Base-by-base conservation (phyloP, 139 green algal species). In the Klebsormidium nitens region DNA sequence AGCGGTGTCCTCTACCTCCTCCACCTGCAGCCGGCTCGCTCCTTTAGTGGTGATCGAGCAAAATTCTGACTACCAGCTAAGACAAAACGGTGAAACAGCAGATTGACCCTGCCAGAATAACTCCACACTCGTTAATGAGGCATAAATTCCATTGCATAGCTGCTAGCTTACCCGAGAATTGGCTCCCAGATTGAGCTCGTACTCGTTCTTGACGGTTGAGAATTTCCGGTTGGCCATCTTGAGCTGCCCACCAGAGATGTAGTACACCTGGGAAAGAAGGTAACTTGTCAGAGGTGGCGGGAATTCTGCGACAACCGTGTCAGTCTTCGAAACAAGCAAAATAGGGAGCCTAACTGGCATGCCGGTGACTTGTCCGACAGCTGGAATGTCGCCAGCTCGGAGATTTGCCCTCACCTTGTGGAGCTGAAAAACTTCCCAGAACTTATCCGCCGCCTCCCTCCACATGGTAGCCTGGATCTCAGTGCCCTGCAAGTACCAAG, bases 141-240 rank as follows among this genome's bases (percentile, higher is more conserved):
- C n/a, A n/a, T n/a, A n/a, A n/a, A n/a, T n/a, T n/a, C n/a, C n/a
- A n/a, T n/a, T n/a, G n/a, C n/a, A n/a, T n/a, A n/a, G n/a, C n/a
- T n/a, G n/a, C n/a, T n/a, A n/a, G n/a, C n/a, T n/a, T n/a, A n/a
- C n/a, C n/a, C n/a, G n/a, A n/a, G 66, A 47, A 4, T 17, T 26
- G 3, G 58, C 6, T 56, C 95, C 89, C 56, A 97, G 76, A n/a
- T 74, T 81, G 62, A 97, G 93, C 81, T 97, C 92, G 79, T 88
- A 96, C 36, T 95, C 82, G 66, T 95, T 89, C 36, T 81, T 86
- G 31, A 88, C 87, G 60, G 85, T 67, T 74, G 90, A 90, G 82
- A 82, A 95, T 5, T 85, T 72, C 48, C 80, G 78, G 63, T 85
- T 84, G 8, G 71, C 62, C 11, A 29, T 39, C 52, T 82, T 81